These are phyloP conservation scores for Leishmania amazonensis DNA, from an alignment of 208 protist genomes.

Conservation along the genomic window DNA sequence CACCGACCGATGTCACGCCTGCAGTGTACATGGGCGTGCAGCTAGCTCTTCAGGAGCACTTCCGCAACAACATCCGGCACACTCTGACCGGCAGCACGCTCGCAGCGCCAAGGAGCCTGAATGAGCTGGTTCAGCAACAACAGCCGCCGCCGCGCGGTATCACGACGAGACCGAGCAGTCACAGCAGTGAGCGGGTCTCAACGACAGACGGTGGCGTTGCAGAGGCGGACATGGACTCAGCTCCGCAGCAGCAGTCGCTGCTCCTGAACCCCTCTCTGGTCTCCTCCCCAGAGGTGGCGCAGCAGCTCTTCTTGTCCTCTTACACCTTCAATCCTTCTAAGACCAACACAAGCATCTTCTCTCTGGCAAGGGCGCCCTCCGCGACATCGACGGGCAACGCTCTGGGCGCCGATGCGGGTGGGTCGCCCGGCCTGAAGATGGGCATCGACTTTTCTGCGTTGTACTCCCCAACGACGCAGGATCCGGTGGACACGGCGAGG, in stretches of 20 bases:
- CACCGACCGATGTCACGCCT: constrained; percentile 8
- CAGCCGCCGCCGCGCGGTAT: constrained; percentile 1
- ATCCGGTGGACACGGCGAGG: constrained; percentile 29
- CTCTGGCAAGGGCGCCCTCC: not conserved
- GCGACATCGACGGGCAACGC: constrained; percentile 7
- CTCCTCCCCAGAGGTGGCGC: not conserved
- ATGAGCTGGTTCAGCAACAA: constrained; percentile 8
- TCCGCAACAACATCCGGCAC: constrained; percentile 27
- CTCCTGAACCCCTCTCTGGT: not conserved
- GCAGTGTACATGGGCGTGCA: constrained; percentile 30
- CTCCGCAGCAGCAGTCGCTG: constrained; percentile 8
- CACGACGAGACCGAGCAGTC: constrained; percentile 5
- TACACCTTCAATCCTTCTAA: not conserved
- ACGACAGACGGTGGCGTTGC: not conserved
- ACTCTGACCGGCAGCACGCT: constrained; percentile 13
- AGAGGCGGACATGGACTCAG: not conserved
- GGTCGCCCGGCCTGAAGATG: constrained; percentile 4
- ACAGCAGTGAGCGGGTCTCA: not conserved
- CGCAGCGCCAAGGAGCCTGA: constrained; percentile 1
- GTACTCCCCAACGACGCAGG: constrained; percentile 13
- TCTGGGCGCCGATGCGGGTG: constrained; percentile 5
- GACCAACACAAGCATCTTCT: constrained; percentile 7
- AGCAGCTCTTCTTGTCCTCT: constrained; percentile 1
- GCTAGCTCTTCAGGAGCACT: constrained; percentile 30
- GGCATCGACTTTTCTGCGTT: not conserved